These are phyloP conservation scores for Corchorus olitorius DNA, from an alignment of 345 rosid species.

Conservation along the genomic window DNA sequence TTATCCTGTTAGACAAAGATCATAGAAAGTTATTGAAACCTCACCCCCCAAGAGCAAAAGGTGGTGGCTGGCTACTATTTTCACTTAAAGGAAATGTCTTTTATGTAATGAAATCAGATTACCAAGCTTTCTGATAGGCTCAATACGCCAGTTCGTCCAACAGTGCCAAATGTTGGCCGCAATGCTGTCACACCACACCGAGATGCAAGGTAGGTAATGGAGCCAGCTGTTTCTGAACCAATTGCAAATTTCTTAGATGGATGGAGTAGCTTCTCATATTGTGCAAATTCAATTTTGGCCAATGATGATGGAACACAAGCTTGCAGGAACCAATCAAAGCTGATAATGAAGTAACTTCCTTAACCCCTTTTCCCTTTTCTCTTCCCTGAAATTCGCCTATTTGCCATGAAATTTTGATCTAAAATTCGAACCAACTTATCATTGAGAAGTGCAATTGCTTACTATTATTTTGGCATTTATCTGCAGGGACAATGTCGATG, in stretches of 20 bases:
- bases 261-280: too few relatives aligned
- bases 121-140: conserved; percentile 90
- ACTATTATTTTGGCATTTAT: too few relatives aligned
- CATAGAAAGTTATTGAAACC: not conserved
- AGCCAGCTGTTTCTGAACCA: conserved; percentile 95
- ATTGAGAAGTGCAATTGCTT: too few relatives aligned
- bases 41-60: not conserved
- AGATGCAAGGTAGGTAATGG: conserved; percentile 77
- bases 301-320: too few relatives aligned
- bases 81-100: not conserved
- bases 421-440: too few relatives aligned
- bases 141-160: conserved; percentile 88
- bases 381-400: too few relatives aligned
- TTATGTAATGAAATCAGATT: not conserved
- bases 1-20: conserved; percentile 56
- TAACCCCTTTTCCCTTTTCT: too few relatives aligned
- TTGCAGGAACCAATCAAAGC: too few relatives aligned
- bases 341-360: too few relatives aligned
- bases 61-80: not conserved
- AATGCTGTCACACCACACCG: conserved; percentile 83
- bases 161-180: conserved; percentile 83
- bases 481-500: too few relatives aligned
- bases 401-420: too few relatives aligned
- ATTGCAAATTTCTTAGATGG: conserved; percentile 44
- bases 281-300: too few relatives aligned